phyloP scores from a whole-genome alignment of 2,329 filamentous ascomycete genomes.

The Monilinia vaccinii-corymbosi region DNA sequence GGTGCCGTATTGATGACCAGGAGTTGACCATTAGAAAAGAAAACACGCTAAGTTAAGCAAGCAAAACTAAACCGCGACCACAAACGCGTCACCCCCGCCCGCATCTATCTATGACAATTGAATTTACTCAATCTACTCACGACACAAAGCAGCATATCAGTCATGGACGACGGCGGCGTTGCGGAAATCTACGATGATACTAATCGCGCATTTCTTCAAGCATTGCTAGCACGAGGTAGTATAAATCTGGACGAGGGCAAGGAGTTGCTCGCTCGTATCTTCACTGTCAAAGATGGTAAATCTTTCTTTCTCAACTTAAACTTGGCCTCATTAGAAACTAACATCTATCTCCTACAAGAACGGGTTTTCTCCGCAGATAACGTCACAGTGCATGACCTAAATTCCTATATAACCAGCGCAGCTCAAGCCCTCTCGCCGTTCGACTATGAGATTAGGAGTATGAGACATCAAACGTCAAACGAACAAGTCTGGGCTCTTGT shows the following conservation, averaged over 20 bases:
- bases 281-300: slow-evolving; percentile 38
- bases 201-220: slow-evolving; percentile 86
- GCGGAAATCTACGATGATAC: slow-evolving; percentile 37
- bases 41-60: not conserved
- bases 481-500: slow-evolving; percentile 73
- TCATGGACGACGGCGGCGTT: not conserved
- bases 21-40: not conserved
- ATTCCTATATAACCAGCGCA: slow-evolving; percentile 58
- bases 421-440: slow-evolving; percentile 67
- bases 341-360: slow-evolving; percentile 29
- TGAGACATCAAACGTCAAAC: slow-evolving; percentile 57
- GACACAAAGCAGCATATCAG: not conserved
- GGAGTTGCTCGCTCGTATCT: slow-evolving; percentile 67
- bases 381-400: slow-evolving; percentile 59
- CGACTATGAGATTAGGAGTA: slow-evolving; percentile 79
- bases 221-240: slow-evolving; percentile 68
- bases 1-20: no score
- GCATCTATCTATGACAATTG: not conserved
- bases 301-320: not conserved
- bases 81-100: not conserved
- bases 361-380: slow-evolving; percentile 45
- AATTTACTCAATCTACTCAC: not conserved
- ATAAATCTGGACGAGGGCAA: slow-evolving; percentile 68
- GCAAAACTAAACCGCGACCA: not conserved
- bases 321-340: not conserved